Conservation (phyloP, 208 protist genomes). For the Crithidia brevicula region DNA sequence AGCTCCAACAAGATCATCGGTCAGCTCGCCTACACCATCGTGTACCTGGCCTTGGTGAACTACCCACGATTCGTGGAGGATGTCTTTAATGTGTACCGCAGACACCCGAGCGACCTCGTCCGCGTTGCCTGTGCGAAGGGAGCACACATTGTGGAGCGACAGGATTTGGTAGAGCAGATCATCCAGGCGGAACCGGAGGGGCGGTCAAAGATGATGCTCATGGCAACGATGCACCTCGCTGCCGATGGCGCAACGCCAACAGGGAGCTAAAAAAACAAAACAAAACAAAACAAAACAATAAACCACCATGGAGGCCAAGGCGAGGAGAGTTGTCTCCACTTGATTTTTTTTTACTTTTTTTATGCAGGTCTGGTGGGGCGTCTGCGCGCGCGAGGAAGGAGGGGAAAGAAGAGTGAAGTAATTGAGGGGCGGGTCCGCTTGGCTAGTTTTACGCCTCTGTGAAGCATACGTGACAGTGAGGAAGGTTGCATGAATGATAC, state of each 20-base stretch:
- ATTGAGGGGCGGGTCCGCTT: no score
- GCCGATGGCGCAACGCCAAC: not conserved
- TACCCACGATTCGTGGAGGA: slow-evolving; percentile 80
- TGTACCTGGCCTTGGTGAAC: slow-evolving; percentile 86
- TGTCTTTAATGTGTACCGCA: slow-evolving; percentile 73
- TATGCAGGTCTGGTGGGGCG: not conserved
- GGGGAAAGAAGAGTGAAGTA: no score
- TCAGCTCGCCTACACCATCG: slow-evolving; percentile 89
- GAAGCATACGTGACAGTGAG: no score
- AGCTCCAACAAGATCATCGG: slow-evolving; percentile 86
- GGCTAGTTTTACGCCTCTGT: no score
- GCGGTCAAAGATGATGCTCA: slow-evolving; percentile 74
- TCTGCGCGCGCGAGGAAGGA: not conserved
- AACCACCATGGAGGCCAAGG: no score
- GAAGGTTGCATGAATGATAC: no score
- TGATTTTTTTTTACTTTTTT: slow-evolving; percentile 3
- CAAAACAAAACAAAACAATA: no score
- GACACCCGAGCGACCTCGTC: slow-evolving; percentile 81
- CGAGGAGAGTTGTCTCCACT: no score
- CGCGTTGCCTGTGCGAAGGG: slow-evolving; percentile 89
- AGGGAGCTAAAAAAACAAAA: not conserved
- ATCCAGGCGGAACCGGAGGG: slow-evolving; percentile 75
- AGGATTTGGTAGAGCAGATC: slow-evolving; percentile 76
- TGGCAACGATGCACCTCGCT: slow-evolving; percentile 52
- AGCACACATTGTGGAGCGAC: slow-evolving; percentile 72